Evolutionary conservation across 345 rosid species (phyloP), one percentile per base, ranked within the genome.

Genomic region (Heritiera fomes): DNA sequence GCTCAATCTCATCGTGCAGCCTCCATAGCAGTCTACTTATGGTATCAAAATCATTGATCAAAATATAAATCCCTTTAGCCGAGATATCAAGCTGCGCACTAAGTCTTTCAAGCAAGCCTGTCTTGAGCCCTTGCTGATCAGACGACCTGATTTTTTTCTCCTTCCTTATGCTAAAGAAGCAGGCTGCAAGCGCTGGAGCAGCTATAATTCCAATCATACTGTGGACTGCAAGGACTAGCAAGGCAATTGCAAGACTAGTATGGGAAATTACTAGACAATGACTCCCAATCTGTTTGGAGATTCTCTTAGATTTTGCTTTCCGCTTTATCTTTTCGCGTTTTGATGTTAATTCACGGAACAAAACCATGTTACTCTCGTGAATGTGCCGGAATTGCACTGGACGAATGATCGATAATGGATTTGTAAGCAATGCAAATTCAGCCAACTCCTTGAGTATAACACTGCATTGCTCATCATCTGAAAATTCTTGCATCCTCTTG

Each of bases 41-140:
- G 0, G 97, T 94, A 58, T 91, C 89, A 60, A 96, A 87, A 82
- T 92, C 97, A n/a, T 96, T 92, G 62, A 90, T 82, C 85, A 91
- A 18, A 82, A 92, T 87, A 68, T 84, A 96, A 50, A 87, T 80
- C 77, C 94, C 96, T 86, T 87, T 96, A 0, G 95, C 97, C 6
- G 97, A 96, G 28, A 82, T 74, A 55, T 96, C 95, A n/a, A 94
- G 86, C 85, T 95, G 92, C 10, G 74, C 77, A 28, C 83, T 77
- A 2, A 89, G 82, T 47, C 86, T 88, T 76, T 88, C 85, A 13
- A 80, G 84, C 80, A 67, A 46, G 66, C 84, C 84, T 74, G 71
- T 83, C 59, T 81, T 67, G 64, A 28, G 15, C 77, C 83, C 74
- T 68, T 78, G 75, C 7, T 59, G 38, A 53, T 56, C 9, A 13